Base-by-base conservation (phyloP, 139 green algal genomes). In the Micractinium sp. region DNA sequence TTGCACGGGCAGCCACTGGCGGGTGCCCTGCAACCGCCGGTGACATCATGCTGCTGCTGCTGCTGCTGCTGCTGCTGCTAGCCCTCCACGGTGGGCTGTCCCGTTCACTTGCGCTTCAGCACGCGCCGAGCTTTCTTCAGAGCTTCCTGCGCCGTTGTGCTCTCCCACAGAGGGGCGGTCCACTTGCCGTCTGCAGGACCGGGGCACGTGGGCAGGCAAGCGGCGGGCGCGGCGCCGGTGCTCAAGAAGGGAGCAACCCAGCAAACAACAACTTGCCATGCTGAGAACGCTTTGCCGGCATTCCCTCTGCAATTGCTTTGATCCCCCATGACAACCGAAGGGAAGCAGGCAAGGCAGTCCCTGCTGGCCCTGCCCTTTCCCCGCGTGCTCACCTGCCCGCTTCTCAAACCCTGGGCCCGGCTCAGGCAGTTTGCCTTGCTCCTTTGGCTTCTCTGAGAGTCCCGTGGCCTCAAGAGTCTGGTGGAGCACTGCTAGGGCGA, bases 401-500 rank as follows among this genome's bases (percentile, higher is more conserved):
- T 82, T 87, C 69, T 92, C 87, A 74, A 82, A 87, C 88, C 88
- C 74, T 35, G 90, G 88, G 41, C 85, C 90, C 19, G 90, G 90
- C 73, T 88, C 78, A 13, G 88, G 66, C 25, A 93, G 90, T 63
- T 85, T 61, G 35, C 47, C 53, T 5, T 53, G 81, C 47, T 88
- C 75, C 66, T 89, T 39, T 18, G 63, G 79, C 80, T 73, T 60
- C 15, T 73, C 29, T 20, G 36, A 35, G 12, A 35, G 22, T 1
- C 67, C 67, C 1, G 31, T 47, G 33, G 23, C 60, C 36, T 87
- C 79, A 0, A 91, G 47, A 13, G 82, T 88, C n/a, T 87, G 81
- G 25, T 94, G 82, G 2, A 89, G 60, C 22, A 94, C 56, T 9
- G 92, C 93, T n/a, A 94, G 63, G 13, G 77, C 88, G 0, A 93